Evolutionary conservation across 2,329 filamentous ascomycete species (phyloP).

Genomic region (Geoglossum cookeanum): DNA sequence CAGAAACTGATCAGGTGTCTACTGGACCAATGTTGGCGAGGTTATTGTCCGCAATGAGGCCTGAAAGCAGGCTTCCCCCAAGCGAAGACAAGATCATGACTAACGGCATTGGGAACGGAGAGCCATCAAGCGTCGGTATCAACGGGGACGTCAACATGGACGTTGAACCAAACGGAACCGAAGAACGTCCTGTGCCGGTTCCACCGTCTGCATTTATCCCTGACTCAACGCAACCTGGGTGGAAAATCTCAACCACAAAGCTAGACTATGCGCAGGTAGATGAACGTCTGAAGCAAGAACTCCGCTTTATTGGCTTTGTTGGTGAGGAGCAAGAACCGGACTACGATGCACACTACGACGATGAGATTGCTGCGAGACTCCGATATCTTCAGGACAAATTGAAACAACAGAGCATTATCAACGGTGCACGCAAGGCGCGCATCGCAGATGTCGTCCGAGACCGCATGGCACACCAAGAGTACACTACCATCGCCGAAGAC

Average conservation of each 20-base stretch:
- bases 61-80: conserved; percentile 39
- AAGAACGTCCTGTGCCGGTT: conserved; percentile 20
- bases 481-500: conserved; percentile 90
- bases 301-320: conserved; percentile 78
- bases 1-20: conserved; percentile 76
- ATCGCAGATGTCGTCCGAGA: conserved; percentile 77
- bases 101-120: conserved; percentile 25
- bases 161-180: conserved; percentile 14
- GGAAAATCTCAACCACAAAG: conserved; percentile 62
- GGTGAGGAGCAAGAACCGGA: conserved; percentile 49
- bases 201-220: conserved; percentile 63
- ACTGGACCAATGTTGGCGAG: conserved; percentile 72
- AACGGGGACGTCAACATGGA: conserved; percentile 21
- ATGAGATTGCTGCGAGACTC: conserved; percentile 79
- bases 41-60: conserved; percentile 61
- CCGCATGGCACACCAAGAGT: conserved; percentile 90
- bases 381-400: conserved; percentile 70
- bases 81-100: conserved; percentile 35
- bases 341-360: conserved; percentile 79
- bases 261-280: conserved; percentile 77
- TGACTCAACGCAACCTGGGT: conserved; percentile 54
- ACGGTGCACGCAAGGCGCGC: conserved; percentile 76
- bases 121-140: conserved; percentile 23
- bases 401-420: conserved; percentile 65
- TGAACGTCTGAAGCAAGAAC: conserved; percentile 75